Evolutionary conservation across 2,329 filamentous ascomycete genomes (phyloP).

Genomic region (Penicillium janthinellum): DNA sequence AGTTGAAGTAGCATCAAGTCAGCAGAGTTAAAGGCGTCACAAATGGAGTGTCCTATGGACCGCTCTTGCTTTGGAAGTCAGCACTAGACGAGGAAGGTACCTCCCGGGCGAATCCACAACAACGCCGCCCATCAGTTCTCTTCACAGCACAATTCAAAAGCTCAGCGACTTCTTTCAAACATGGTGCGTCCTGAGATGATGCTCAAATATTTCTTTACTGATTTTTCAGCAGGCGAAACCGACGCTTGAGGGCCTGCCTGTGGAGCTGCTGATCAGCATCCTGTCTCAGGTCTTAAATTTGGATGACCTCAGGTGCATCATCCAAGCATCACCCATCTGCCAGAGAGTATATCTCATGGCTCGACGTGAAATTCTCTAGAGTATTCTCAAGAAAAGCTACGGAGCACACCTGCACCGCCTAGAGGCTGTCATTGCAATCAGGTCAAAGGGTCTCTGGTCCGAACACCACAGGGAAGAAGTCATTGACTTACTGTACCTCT

Average conservation of each 20-base stretch:
- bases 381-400: constrained; percentile 9
- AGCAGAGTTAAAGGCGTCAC: too few relatives aligned
- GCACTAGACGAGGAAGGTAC: too few relatives aligned
- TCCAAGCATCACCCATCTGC: constrained; percentile 18
- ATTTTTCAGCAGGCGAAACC: constrained; percentile 1
- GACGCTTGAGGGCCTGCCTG: constrained; percentile 16
- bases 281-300: constrained; percentile 16
- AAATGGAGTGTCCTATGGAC: too few relatives aligned
- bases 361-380: constrained; percentile 3
- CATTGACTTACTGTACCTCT: constrained; percentile 20
- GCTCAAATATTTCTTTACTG: not conserved
- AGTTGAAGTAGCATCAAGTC: too few relatives aligned
- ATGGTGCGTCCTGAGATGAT: not conserved
- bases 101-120: too few relatives aligned
- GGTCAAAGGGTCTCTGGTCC: constrained; percentile 17
- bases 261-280: constrained; percentile 21
- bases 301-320: constrained; percentile 15
- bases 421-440: constrained; percentile 24
- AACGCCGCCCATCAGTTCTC: not conserved
- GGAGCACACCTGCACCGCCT: constrained; percentile 14
- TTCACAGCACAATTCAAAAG: not conserved
- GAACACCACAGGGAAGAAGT: constrained; percentile 10
- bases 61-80: too few relatives aligned
- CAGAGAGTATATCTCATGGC: constrained; percentile 17
- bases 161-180: not conserved